Evolutionary conservation across 495 filamentous ascomycete genomes (phyloP), one percentile per base, ranked within the genome.

Genomic region (Durotheca rogersii): DNA sequence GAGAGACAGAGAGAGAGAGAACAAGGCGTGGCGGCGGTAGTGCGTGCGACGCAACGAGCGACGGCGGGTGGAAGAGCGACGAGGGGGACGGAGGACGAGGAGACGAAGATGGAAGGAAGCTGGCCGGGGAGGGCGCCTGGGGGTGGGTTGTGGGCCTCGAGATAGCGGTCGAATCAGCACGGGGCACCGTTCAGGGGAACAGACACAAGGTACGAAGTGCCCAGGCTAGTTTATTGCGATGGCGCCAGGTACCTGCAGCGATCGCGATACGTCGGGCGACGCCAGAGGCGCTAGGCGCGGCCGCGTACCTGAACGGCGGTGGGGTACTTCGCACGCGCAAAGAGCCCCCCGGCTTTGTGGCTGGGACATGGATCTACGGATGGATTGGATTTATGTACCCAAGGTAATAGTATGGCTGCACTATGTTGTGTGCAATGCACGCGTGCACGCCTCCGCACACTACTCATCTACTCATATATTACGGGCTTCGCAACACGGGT

Each of bases 231-330:
- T n/a, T 43, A 43, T 39, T 38, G 33, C 53, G 45, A 59, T 54
- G 46, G 56, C 49, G 55, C 45, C 49, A 58, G 55, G 55, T 58
- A 58, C 55, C 47, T 41, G 12, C 7, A 49, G 44, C 55, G 40
- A 40, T 44, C 18, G 41, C 23, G 40, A 44, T 58, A 58, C 50
- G 56, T 42, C 50, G 32, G 10, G 41, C 10, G 32, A 18, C 38
- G 27, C 44, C 17, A 18, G 36, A 27, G n/a, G 7, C 15, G 25
- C 40, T 41, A 41, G 29, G 36, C 45, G 50, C 45, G 41, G 36
- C 27, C 49, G 51, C 36, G 50, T 59, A 59, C 50, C 36, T 20
- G 33, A 20, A 32, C 37, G 40, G 37, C 36, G 37, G 7, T 12
- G 18, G 11, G 30, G 50, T 59, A 59, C 50, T 4, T 27, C n/a